Conservation (phyloP, 116 monocot genomes). For the Zostera marina region DNA sequence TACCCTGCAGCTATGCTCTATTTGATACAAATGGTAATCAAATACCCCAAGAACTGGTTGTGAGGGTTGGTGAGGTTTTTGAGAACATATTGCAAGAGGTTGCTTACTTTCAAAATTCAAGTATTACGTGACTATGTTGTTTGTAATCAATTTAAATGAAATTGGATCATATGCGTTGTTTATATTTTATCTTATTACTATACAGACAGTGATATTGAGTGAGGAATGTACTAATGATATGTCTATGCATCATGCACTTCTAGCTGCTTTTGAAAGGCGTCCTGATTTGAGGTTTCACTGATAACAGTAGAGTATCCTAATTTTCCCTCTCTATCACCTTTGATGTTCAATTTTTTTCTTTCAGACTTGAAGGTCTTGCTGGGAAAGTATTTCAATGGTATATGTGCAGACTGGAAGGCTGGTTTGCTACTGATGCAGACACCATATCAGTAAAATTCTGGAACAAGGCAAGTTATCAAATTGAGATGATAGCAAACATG, state of each 20-base stretch:
- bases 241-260: conserved; percentile 55
- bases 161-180: not conserved
- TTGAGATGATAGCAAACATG: no score
- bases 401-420: conserved; percentile 92
- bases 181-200: conserved; percentile 5
- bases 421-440: conserved; percentile 97
- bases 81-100: conserved; percentile 68
- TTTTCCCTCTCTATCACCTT: not conserved
- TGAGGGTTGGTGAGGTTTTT: conserved; percentile 56
- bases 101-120: not conserved
- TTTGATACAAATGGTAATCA: conserved; percentile 73
- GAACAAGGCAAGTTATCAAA: conserved; percentile 70
- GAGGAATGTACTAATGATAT: conserved; percentile 43
- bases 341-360: conserved; percentile 5
- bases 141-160: not conserved
- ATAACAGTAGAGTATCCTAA: not conserved
- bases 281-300: conserved; percentile 54
- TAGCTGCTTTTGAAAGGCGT: conserved; percentile 37
- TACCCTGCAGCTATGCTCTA: conserved; percentile 55
- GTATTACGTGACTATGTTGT: not conserved
- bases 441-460: conserved; percentile 68
- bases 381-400: conserved; percentile 87
- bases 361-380: conserved; percentile 69
- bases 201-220: conserved; percentile 68
- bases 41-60: conserved; percentile 71